phyloP scores from a whole-genome alignment of 2,329 filamentous ascomycete genomes.

The Escovopsis sp. region DNA sequence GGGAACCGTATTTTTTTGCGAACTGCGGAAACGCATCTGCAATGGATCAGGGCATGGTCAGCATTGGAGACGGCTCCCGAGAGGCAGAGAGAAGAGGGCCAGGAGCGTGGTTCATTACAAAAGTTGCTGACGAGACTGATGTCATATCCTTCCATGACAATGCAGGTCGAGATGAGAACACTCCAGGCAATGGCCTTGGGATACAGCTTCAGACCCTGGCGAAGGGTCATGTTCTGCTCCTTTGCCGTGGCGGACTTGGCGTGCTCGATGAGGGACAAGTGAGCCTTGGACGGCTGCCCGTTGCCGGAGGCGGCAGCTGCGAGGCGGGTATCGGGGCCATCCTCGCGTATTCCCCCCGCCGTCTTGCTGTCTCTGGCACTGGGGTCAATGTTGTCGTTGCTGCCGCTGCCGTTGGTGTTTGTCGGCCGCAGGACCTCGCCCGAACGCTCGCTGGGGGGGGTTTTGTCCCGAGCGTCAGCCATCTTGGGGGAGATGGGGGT shows the following conservation, averaged over 20 bases:
- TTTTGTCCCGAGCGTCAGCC: background rate
- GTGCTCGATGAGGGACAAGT: slow-evolving; percentile 18
- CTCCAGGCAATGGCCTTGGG: slow-evolving; percentile 79
- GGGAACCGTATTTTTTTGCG: slow-evolving; percentile 41
- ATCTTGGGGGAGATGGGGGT: background rate
- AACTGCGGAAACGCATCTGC: slow-evolving; percentile 40
- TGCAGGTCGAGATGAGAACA: slow-evolving; percentile 75
- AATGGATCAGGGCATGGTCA: background rate
- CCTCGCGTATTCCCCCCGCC: background rate
- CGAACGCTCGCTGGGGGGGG: background rate
- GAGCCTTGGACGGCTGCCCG: slow-evolving; percentile 12
- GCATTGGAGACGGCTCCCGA: background rate
- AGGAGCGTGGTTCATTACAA: slow-evolving; percentile 27
- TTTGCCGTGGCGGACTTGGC: slow-evolving; percentile 37
- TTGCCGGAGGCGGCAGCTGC: slow-evolving; percentile 7
- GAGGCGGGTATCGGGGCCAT: background rate
- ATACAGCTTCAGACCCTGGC: slow-evolving; percentile 67
- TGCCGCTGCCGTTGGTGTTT: background rate
- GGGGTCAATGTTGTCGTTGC: slow-evolving; percentile 1
- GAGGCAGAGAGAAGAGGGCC: slow-evolving; percentile 7
- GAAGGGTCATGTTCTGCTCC: slow-evolving; percentile 55
- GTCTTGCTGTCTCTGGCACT: slow-evolving; percentile 1
- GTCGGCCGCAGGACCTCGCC: no score
- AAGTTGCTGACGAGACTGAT: slow-evolving; percentile 71
- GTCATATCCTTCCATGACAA: slow-evolving; percentile 86